Conservation (phyloP, 768 basidiomycete species). For the Tylopilus balloui region DNA sequence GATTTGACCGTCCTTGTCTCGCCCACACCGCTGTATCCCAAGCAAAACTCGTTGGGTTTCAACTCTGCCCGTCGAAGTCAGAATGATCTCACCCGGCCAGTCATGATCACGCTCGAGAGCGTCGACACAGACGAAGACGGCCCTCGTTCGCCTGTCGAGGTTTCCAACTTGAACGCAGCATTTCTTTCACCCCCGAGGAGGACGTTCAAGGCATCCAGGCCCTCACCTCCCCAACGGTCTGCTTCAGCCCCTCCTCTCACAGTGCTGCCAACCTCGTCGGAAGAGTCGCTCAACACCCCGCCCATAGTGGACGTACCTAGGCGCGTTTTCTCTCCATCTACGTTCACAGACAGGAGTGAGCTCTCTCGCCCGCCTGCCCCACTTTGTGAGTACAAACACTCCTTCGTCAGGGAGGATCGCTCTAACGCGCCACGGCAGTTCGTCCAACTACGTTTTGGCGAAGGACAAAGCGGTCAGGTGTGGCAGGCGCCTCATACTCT, state of each 20-base stretch:
- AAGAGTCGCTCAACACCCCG: not conserved
- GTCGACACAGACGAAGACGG: slow-evolving; percentile 22
- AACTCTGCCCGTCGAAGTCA: slow-evolving; percentile 30
- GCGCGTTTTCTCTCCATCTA: slow-evolving; percentile 15
- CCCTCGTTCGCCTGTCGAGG: slow-evolving; percentile 26
- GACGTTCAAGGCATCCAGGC: slow-evolving; percentile 23
- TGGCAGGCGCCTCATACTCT: slow-evolving; percentile 65
- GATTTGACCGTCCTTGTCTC: slow-evolving; percentile 33
- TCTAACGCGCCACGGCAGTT: slow-evolving; percentile 38
- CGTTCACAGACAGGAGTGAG: slow-evolving; percentile 30
- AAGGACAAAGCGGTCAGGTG: slow-evolving; percentile 65
- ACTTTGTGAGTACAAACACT: slow-evolving; percentile 45
- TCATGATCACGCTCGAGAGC: slow-evolving; percentile 31
- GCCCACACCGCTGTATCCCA: slow-evolving; percentile 26
- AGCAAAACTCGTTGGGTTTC: slow-evolving; percentile 23
- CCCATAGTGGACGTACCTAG: slow-evolving; percentile 10
- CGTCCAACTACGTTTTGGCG: slow-evolving; percentile 84
- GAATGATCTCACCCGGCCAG: slow-evolving; percentile 25
- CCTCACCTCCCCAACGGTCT: slow-evolving; percentile 10
- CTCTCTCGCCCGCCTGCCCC: slow-evolving; percentile 59
- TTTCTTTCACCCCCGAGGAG: slow-evolving; percentile 28
- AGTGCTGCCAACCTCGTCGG: not conserved
- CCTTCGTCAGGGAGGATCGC: not conserved
- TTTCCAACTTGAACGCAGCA: slow-evolving; percentile 11
- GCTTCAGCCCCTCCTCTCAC: slow-evolving; percentile 25